Base-by-base conservation (phyloP, 2,329 filamentous ascomycete species). In the Verticillium dahliae region DNA sequence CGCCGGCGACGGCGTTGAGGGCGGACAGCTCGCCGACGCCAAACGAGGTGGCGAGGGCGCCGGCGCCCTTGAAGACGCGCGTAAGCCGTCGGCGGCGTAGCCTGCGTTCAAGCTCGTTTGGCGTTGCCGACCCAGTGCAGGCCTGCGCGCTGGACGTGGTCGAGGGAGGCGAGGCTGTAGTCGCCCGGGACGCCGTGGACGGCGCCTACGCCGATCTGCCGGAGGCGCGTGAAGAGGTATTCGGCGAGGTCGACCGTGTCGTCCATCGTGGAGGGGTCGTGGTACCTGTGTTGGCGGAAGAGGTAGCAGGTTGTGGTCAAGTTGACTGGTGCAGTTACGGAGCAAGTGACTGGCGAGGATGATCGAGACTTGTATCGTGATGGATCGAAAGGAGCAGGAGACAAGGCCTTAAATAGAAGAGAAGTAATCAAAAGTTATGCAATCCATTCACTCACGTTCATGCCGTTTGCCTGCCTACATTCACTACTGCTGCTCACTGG, bases 51-150 rank as follows among this genome's bases (percentile, higher is more conserved):
- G 87, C 73, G 6, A 85, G 67, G 41, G 75, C 77, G 5, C 73
- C 72, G 6, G 81, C 71, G 7, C 80, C 80, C 64, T 83, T 84
- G 62, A 84, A 84, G 76, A 14, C 84, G 74, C 3, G 81, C 78
- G 65, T 87, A 87, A 87, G 1, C 82, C 84, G 64, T 87, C 84
- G 2, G 81, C 81, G 0, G 82, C 81, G 62, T 85, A 85, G 3
- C 76, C 81, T 2, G 81, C 80, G 63, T 85, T 85, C 55, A 86
- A 86, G 76, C 69, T 86, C 84, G 65, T 86, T 86, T 86, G 59
- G 78, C 76, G 63, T 81, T 85, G 62, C 83, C 82, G 11, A 82
- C 77, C 76, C 76, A 79, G 22, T 64, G 66, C n/a, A 79, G 66
- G 1, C 75, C 75, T 3, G 72, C 61, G 0, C 73, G 73, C 54